A percentile compares a stretch with the other conserved stretches of the same genome.
phyloP scores from a whole-genome alignment of 495 filamentous ascomycete genomes.

The Penicillium canescens region DNA sequence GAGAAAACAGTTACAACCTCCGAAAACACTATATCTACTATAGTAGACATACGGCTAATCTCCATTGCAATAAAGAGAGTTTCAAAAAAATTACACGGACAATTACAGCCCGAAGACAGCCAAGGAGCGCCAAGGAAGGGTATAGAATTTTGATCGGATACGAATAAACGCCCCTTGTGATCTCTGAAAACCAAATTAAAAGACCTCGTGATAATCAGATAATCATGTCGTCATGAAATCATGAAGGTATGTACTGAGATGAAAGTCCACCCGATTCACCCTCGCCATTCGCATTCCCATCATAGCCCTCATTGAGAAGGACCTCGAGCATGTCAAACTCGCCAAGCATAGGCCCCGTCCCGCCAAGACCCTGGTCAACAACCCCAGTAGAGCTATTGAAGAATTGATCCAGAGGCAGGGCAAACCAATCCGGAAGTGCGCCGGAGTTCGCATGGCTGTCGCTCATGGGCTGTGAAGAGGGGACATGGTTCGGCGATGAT shows the following conservation, averaged over 20 bases:
- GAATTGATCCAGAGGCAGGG: slow-evolving; percentile 51
- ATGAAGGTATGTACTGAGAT: slow-evolving; percentile 20
- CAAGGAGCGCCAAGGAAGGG: slow-evolving; percentile 19
- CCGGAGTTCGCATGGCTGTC: slow-evolving; percentile 32
- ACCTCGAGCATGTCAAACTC: slow-evolving; percentile 52
- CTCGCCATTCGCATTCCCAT: slow-evolving; percentile 31
- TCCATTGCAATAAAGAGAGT: background rate
- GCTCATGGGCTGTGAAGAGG: slow-evolving; percentile 33
- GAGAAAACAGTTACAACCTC: background rate
- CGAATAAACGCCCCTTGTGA: background rate
- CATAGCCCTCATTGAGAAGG: slow-evolving; percentile 47
- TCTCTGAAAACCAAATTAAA: background rate
- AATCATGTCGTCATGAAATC: slow-evolving; percentile 4
- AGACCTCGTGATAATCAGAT: background rate
- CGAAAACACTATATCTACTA: background rate
- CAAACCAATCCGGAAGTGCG: slow-evolving; percentile 47
- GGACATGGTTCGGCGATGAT: slow-evolving; percentile 24
- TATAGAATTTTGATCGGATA: slow-evolving; percentile 22
- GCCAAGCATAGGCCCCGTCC: slow-evolving; percentile 49
- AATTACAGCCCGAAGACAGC: slow-evolving; percentile 3
- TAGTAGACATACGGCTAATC: too few species aligned
- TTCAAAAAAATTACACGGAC: slow-evolving; percentile 18
- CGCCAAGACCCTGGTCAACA: slow-evolving; percentile 50
- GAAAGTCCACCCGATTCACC: slow-evolving; percentile 21
- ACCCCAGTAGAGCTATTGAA: slow-evolving; percentile 49